A percentile compares a stretch with the other conserved stretches of the same genome.
Conservation (phyloP, 768 basidiomycete genomes). For the Auricularia auricula-judae region DNA sequence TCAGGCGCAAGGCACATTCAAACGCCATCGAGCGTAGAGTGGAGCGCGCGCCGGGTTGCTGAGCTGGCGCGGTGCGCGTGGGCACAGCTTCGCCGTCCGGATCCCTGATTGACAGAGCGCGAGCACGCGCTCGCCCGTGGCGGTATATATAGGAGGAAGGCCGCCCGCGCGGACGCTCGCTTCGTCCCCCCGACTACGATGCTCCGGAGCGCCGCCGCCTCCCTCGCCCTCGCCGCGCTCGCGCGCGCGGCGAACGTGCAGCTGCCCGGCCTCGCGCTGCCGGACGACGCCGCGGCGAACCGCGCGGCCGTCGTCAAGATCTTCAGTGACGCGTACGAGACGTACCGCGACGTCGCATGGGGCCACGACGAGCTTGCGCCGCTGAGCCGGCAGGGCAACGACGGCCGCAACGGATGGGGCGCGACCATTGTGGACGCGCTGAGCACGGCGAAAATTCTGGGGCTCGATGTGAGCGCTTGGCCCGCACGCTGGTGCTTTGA, state of each 20-base stretch:
- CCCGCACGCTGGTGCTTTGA: background rate
- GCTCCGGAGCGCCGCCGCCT: background rate
- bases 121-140: too few relatives aligned
- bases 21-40: too few relatives aligned
- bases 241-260: background rate
- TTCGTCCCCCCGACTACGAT: too few relatives aligned
- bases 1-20: too few relatives aligned
- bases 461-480: conserved; percentile 29
- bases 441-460: conserved; percentile 56
- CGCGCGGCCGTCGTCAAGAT: background rate
- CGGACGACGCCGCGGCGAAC: background rate
- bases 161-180: too few relatives aligned
- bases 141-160: too few relatives aligned
- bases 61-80: too few relatives aligned
- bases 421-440: conserved; percentile 55
- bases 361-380: conserved; percentile 3
- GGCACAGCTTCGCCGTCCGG: too few relatives aligned
- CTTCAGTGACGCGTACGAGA: background rate
- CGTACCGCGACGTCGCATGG: background rate
- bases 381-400: conserved; percentile 21
- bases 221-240: background rate
- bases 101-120: too few relatives aligned
- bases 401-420: conserved; percentile 36
- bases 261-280: background rate
- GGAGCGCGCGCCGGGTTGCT: too few relatives aligned